Evolutionary conservation across 106 monocot species (phyloP), one percentile per base, ranked within the genome.

Genomic region (Vanilla planifolia): DNA sequence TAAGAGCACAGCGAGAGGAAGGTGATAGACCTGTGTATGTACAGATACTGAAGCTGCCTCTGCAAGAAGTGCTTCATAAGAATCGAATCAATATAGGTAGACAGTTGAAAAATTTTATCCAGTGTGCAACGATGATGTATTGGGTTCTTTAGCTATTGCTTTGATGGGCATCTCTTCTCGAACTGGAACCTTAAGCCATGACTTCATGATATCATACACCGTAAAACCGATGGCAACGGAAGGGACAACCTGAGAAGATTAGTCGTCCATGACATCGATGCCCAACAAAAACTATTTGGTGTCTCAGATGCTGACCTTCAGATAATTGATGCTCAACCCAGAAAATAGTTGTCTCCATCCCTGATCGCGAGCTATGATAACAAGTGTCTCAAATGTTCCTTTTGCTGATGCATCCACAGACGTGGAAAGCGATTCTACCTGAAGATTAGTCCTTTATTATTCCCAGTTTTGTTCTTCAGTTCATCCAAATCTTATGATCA

Each of bases 211-310:
- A 72, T 95, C 95, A 35, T 95, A 95, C 8, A 84, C 75, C 16
- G 95, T 90, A 71, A 95, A 95, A 36, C 95, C 95, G 70, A 95
- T 95, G 3, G 89, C 89, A 25, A 95, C 90, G 1, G 89, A 90
- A 41, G 95, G 95, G 8, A 86, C 90, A 46, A 95, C 86, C 95
- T 89, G 67, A 6, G 71, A 29, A 29, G 24, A 17, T 16, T 3
- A 30, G 20, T 2, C 23, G 0, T 33, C 17, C 15, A 36, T 27
- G 51, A 50, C 8, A 27, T 34, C 39, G 27, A 13, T 43, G 28
- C 35, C 19, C 36, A 62, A 55, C 15, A n/a, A 13, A 65, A 2
- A n/a, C n/a, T n/a, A n/a, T n/a, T n/a, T n/a, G n/a, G n/a, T n/a
- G n/a, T n/a, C n/a, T n/a, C n/a, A n/a, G n/a, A n/a, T n/a, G n/a